phyloP scores from a whole-genome alignment of 441 rosid species.

The Viola pubescens region DNA sequence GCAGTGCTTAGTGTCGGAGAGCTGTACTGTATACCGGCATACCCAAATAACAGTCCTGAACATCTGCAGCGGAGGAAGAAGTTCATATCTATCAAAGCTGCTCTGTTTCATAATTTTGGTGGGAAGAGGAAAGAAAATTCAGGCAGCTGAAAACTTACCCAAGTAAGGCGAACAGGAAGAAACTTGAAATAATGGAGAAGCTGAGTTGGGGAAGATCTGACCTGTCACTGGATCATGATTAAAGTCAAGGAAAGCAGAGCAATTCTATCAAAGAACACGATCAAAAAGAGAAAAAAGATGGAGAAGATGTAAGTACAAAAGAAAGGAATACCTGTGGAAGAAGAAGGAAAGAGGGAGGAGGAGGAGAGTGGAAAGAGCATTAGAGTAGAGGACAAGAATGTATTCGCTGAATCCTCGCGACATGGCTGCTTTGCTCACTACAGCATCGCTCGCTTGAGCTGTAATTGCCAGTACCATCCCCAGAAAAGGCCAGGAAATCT shows the following conservation, averaged over 20 bases:
- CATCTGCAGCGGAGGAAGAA: constrained; percentile 6
- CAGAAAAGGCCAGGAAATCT: constrained; percentile 9
- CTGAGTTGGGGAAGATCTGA: constrained; percentile 13
- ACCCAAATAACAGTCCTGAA: constrained; percentile 17
- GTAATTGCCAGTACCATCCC: constrained; percentile 21
- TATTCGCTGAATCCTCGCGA: constrained; percentile 29
- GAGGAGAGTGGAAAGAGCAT: constrained; percentile 23
- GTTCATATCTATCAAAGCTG: background rate
- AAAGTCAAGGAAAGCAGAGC: too few relatives aligned
- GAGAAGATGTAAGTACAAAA: background rate
- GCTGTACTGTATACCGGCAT: constrained; percentile 27
- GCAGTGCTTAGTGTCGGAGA: constrained; percentile 36
- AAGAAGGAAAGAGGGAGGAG: constrained; percentile 31
- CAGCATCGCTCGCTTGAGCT: constrained; percentile 24
- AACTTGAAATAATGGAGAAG: constrained; percentile 11
- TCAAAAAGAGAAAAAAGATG: background rate
- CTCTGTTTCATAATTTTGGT: background rate
- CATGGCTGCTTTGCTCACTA: constrained; percentile 31
- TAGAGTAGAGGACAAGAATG: constrained; percentile 28
- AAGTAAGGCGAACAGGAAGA: constrained; percentile 27
- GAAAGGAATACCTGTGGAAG: constrained; percentile 23
- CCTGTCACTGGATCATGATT: constrained; percentile 12
- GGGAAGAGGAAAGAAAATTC: background rate
- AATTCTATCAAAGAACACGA: constrained; percentile 1
- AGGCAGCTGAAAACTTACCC: constrained; percentile 18